Percentiles rank a stretch among this genome's conserved stretches.
Conservation (phyloP, 345 rosid genomes). For the Mallotus nudiflorus region DNA sequence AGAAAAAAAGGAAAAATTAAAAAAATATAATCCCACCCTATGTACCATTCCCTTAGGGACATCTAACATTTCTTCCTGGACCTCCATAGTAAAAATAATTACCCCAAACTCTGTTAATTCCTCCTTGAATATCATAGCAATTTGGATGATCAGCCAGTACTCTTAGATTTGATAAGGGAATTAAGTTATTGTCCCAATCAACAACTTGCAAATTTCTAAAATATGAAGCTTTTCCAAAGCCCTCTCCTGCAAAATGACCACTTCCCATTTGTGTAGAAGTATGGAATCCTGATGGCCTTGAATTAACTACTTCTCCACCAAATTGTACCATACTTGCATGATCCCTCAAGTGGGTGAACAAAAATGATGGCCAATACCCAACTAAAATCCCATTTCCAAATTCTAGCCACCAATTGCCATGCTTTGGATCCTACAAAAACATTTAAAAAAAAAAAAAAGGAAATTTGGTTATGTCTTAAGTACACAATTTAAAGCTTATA, state of each 20-base stretch:
- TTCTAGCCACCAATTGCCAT: slow-evolving; percentile 99
- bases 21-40: slow-evolving; percentile 18
- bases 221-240: slow-evolving; percentile 88
- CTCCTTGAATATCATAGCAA: slow-evolving; percentile 89
- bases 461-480: not conserved
- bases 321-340: slow-evolving; percentile 95
- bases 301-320: slow-evolving; percentile 91
- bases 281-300: slow-evolving; percentile 69
- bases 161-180: slow-evolving; percentile 63
- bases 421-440: slow-evolving; percentile 84
- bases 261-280: slow-evolving; percentile 96
- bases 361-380: slow-evolving; percentile 89
- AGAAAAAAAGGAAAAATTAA: not conserved
- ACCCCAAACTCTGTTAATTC: slow-evolving; percentile 84
- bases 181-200: slow-evolving; percentile 88
- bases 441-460: no score
- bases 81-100: slow-evolving; percentile 94
- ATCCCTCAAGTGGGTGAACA: slow-evolving; percentile 77
- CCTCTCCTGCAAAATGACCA: slow-evolving; percentile 93
- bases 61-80: slow-evolving; percentile 82
- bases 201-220: slow-evolving; percentile 84
- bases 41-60: slow-evolving; percentile 54
- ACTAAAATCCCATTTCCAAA: slow-evolving; percentile 87
- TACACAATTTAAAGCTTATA: not conserved
- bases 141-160: slow-evolving; percentile 85